These are phyloP conservation scores for Arthrobotrys iridis DNA, from an alignment of 2,329 filamentous ascomycete species.

Conservation along the genomic window DNA sequence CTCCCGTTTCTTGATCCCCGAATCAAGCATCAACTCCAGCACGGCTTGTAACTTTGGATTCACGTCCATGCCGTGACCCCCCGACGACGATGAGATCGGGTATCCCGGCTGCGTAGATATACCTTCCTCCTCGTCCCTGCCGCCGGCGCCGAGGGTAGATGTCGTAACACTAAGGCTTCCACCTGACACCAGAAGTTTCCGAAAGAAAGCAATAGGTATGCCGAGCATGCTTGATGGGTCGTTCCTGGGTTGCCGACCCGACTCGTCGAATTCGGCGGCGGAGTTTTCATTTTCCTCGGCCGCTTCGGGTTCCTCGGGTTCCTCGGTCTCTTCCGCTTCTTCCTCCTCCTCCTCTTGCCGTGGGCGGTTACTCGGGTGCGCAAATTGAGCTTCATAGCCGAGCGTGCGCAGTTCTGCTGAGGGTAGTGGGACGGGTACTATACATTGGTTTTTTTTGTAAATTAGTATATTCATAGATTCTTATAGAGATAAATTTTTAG, in stretches of 20 bases:
- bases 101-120: background rate
- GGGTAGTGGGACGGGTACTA: slow-evolving; percentile 61
- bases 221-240: slow-evolving; percentile 43
- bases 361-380: slow-evolving; percentile 46
- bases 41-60: slow-evolving; percentile 39
- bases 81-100: background rate
- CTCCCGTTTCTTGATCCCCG: slow-evolving; percentile 59
- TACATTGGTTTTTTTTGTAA: background rate
- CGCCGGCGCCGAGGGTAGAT: background rate
- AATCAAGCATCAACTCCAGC: slow-evolving; percentile 68
- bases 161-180: background rate
- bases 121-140: background rate
- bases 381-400: slow-evolving; percentile 58
- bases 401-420: slow-evolving; percentile 59
- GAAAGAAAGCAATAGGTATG: slow-evolving; percentile 7
- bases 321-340: slow-evolving; percentile 63
- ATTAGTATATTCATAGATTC: background rate
- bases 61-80: background rate
- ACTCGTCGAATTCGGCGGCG: slow-evolving; percentile 54
- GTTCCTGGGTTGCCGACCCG: slow-evolving; percentile 56
- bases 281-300: slow-evolving; percentile 33
- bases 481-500: background rate
- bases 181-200: slow-evolving; percentile 10
- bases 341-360: slow-evolving; percentile 60
- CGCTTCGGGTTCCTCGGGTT: slow-evolving; percentile 59